phyloP scores from a whole-genome alignment of 352 stramenopile genomes.

The Phytophthora agathidicida region DNA sequence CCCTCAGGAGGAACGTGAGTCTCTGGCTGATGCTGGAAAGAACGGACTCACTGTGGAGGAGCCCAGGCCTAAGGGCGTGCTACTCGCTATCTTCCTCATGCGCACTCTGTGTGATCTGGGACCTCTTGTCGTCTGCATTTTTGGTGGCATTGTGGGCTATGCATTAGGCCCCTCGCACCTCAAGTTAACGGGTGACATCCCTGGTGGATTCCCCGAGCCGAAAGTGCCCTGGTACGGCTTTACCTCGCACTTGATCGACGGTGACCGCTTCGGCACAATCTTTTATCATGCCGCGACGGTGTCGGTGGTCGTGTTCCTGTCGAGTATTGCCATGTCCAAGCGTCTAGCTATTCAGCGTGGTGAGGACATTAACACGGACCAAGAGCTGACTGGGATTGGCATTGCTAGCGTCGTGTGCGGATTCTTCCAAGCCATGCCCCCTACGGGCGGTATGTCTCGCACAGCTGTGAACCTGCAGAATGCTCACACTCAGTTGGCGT shows the following conservation, averaged over 20 bases:
- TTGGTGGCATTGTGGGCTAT: slow-evolving; percentile 21
- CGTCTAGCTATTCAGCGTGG: slow-evolving; percentile 21
- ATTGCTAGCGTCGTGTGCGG: slow-evolving; percentile 16
- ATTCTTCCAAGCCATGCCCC: slow-evolving; percentile 25
- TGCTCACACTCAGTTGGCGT: slow-evolving; percentile 16
- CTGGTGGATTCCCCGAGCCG: slow-evolving; percentile 21
- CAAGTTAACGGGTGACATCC: slow-evolving; percentile 20
- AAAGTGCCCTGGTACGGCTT: slow-evolving; percentile 27
- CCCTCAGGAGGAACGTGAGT: slow-evolving; percentile 14
- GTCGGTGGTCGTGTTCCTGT: slow-evolving; percentile 25
- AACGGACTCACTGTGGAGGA: background rate
- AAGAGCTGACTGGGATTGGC: slow-evolving; percentile 22
- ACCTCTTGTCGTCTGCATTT: slow-evolving; percentile 25
- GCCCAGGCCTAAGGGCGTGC: slow-evolving; percentile 1
- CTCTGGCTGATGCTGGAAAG: slow-evolving; percentile 3
- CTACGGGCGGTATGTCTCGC: slow-evolving; percentile 22
- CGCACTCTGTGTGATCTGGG: slow-evolving; percentile 20
- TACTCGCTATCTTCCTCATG: slow-evolving; percentile 17
- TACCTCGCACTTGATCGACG: slow-evolving; percentile 13
- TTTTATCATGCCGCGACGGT: slow-evolving; percentile 15
- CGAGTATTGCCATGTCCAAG: slow-evolving; percentile 29
- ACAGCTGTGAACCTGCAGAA: slow-evolving; percentile 26
- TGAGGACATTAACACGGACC: slow-evolving; percentile 22
- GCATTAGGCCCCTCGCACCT: slow-evolving; percentile 14
- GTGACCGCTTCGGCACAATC: slow-evolving; percentile 24